A percentile compares a stretch with the other conserved stretches of the same genome.
Conservation (phyloP, 75 land plant genomes). For the Picea sitchensis region DNA sequence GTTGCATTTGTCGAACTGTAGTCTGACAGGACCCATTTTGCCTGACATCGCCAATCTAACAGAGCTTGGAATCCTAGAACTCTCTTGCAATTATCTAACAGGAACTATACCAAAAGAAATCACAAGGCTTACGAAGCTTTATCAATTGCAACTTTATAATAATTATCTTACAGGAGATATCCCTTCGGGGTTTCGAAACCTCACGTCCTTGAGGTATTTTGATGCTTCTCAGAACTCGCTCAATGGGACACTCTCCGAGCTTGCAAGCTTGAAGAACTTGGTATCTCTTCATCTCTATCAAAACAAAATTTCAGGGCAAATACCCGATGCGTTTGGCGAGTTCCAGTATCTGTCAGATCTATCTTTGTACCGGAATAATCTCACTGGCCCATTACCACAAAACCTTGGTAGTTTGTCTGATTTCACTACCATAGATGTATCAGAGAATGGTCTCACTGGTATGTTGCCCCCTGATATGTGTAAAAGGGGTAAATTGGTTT, state of each 20-base stretch:
- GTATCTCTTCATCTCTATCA: background rate
- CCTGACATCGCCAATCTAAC: slow-evolving; percentile 43
- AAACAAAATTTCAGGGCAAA: too few relatives aligned
- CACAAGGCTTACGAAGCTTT: slow-evolving; percentile 36
- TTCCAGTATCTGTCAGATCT: too few relatives aligned
- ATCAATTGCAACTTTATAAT: slow-evolving; percentile 44
- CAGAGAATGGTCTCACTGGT: background rate
- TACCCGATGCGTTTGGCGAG: too few relatives aligned
- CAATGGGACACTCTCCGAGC: background rate
- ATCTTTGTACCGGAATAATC: background rate
- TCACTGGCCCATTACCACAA: too few relatives aligned
- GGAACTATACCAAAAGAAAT: slow-evolving; percentile 53
- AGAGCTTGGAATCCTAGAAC: slow-evolving; percentile 34
- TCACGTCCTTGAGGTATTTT: slow-evolving; percentile 25
- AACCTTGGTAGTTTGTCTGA: too few relatives aligned
- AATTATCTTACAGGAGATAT: slow-evolving; percentile 45
- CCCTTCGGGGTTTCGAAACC: slow-evolving; percentile 52
- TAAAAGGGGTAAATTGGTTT: slow-evolving; percentile 35
- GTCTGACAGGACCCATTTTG: slow-evolving; percentile 43
- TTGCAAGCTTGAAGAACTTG: too few relatives aligned
- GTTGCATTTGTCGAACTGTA: slow-evolving; percentile 39
- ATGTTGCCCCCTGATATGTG: slow-evolving; percentile 9
- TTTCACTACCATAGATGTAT: slow-evolving; percentile 22
- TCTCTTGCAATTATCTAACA: slow-evolving; percentile 30
- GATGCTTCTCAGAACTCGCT: slow-evolving; percentile 12